These are phyloP conservation scores for Fusarium redolens DNA, from an alignment of 2,329 filamentous ascomycete species.

Conservation along the genomic window DNA sequence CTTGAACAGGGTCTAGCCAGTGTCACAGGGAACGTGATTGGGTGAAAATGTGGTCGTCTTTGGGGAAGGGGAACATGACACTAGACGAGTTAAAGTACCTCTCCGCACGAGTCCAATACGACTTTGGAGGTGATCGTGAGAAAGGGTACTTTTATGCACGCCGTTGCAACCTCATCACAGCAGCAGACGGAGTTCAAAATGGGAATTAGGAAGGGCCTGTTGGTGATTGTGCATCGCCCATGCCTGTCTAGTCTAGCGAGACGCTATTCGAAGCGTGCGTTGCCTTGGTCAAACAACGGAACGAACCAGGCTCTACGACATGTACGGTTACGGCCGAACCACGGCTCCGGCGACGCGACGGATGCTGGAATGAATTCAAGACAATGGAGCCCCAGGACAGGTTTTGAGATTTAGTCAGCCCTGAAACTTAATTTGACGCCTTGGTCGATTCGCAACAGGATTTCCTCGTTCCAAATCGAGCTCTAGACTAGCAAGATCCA, in stretches of 20 bases:
- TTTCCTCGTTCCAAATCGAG: slow-evolving; percentile 9
- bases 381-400: neutral
- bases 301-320: slow-evolving; percentile 2
- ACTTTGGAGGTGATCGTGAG: neutral
- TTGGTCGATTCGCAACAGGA: slow-evolving; percentile 13
- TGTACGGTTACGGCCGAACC: slow-evolving; percentile 19
- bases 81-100: slow-evolving; percentile 12
- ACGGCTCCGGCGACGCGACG: slow-evolving; percentile 9
- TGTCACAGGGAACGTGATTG: slow-evolving; percentile 1
- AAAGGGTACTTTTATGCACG: slow-evolving; percentile 24
- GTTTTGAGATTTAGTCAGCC: slow-evolving; percentile 9
- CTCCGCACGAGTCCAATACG: slow-evolving; percentile 16
- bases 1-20: slow-evolving; percentile 23
- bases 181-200: neutral
- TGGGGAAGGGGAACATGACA: slow-evolving; percentile 35
- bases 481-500: neutral
- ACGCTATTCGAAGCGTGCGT: neutral
- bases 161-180: slow-evolving; percentile 15
- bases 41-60: neutral
- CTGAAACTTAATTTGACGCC: slow-evolving; percentile 1
- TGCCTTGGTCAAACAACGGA: neutral
- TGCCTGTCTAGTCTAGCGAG: neutral
- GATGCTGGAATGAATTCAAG: slow-evolving; percentile 23
- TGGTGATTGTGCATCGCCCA: slow-evolving; percentile 2
- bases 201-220: neutral